These are phyloP conservation scores for Nitzschia sp. DNA, from an alignment of 108 stramenopile genomes.

Conservation along the genomic window DNA sequence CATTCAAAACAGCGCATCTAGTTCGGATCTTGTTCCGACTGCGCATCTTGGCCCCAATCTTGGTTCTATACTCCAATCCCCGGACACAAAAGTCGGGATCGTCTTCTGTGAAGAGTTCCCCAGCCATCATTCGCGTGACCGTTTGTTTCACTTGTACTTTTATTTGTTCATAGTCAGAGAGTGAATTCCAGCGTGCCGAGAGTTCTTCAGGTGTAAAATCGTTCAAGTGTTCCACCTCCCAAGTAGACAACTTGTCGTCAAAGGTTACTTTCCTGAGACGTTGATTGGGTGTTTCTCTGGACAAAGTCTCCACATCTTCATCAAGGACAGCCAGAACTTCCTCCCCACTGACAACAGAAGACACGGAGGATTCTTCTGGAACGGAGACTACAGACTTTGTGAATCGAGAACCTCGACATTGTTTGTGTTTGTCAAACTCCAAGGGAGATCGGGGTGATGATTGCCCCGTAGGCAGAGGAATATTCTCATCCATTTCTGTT, in stretches of 20 bases:
- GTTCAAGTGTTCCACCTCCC: conserved; percentile 1
- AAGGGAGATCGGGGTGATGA: conserved; percentile 3
- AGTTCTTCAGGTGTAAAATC: conserved; percentile 18
- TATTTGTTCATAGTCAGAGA: conserved; percentile 17
- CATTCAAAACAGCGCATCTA: conserved; percentile 35
- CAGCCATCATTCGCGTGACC: conserved; percentile 24
- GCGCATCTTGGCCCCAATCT: conserved; percentile 15
- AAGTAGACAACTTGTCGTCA: background rate
- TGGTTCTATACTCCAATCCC: conserved; percentile 30
- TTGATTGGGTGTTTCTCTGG: too few relatives aligned
- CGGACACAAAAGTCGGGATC: conserved; percentile 11
- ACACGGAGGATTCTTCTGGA: background rate
- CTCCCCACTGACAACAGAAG: too few relatives aligned
- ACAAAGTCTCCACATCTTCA: too few relatives aligned
- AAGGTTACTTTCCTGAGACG: conserved; percentile 1
- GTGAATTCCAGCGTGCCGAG: conserved; percentile 20
- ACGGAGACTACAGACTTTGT: background rate
- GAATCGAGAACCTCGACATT: background rate
- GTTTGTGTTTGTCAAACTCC: conserved; percentile 5
- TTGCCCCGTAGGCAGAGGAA: background rate
- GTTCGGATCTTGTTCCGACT: conserved; percentile 12
- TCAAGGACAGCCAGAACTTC: too few relatives aligned
- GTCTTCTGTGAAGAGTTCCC: conserved; percentile 6
- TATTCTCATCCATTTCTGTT: background rate
- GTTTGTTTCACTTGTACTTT: conserved; percentile 14